Percentiles rank a stretch among this genome's conserved stretches.
Evolutionary conservation across 345 rosid genomes (phyloP).

Genomic region (Melaleuca quinquenervia): DNA sequence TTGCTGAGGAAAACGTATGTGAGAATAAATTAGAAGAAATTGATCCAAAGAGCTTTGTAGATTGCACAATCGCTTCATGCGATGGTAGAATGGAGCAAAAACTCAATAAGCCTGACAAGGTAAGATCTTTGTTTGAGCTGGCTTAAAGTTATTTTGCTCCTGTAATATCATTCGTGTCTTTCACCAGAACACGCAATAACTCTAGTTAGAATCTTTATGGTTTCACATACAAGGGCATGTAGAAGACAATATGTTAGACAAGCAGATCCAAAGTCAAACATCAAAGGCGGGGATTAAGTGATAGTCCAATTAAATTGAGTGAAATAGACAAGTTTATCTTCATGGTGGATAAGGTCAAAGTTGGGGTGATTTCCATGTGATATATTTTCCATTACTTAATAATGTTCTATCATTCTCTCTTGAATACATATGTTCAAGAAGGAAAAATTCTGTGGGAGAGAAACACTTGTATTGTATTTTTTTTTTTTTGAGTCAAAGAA

Average conservation of each 20-base stretch:
- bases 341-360: not conserved
- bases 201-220: not conserved
- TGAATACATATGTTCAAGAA: not conserved
- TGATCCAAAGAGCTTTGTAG: not conserved
- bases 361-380: not conserved
- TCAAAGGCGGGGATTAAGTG: not conserved
- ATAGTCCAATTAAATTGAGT: not conserved
- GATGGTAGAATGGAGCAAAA: not conserved
- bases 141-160: not conserved
- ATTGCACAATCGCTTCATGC: not conserved
- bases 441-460: not conserved
- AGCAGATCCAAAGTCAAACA: not conserved
- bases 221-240: not conserved
- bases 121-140: not conserved
- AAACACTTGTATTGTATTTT: not conserved
- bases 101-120: not conserved
- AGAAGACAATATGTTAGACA: not conserved
- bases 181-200: not conserved
- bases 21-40: not conserved
- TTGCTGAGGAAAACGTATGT: not conserved
- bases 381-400: not conserved
- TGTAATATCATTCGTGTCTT: not conserved
- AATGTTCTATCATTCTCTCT: not conserved
- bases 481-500: not conserved
- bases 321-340: not conserved